phyloP scores from a whole-genome alignment of 805 yeast species.

The Candida morakotiae region DNA sequence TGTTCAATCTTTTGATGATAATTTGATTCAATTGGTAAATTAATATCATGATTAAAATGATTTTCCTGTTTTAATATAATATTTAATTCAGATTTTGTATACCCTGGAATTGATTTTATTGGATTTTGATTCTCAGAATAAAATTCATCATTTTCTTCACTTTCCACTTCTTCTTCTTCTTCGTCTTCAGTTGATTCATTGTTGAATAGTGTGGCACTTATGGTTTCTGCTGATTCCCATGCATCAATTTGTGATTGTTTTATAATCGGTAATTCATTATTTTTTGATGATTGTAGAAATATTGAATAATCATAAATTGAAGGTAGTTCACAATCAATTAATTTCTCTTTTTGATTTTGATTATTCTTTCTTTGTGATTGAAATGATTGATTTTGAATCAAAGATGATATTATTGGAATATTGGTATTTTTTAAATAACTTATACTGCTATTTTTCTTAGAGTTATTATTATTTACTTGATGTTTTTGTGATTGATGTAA shows the following conservation, averaged over 20 bases:
- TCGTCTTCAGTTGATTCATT: slow-evolving; percentile 22
- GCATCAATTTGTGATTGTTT: slow-evolving; percentile 41
- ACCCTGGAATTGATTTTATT: slow-evolving; percentile 35
- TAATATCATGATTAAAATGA: too few species aligned
- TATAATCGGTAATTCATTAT: slow-evolving; percentile 25
- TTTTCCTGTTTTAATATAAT: slow-evolving; percentile 14
- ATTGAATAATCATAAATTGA: slow-evolving; percentile 37
- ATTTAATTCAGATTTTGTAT: slow-evolving; percentile 31
- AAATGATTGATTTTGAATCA: not conserved
- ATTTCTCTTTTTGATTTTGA: slow-evolving; percentile 2
- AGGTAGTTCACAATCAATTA: slow-evolving; percentile 20
- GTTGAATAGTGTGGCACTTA: slow-evolving; percentile 32
- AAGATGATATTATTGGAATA: not conserved
- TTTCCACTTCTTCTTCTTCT: slow-evolving; percentile 10
- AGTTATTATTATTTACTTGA: slow-evolving; percentile 3
- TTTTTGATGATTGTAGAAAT: slow-evolving; percentile 16
- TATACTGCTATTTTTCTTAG: not conserved
- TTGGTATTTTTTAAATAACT: not conserved
- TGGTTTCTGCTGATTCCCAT: slow-evolving; percentile 43
- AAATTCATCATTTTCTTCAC: not conserved
- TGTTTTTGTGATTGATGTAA: slow-evolving; percentile 34
- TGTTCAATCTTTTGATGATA: slow-evolving; percentile 14
- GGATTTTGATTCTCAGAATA: slow-evolving; percentile 5
- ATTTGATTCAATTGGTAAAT: too few species aligned
- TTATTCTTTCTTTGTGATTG: not conserved